Conservation (phyloP, 148 eudicot genomes). For the Tetragonia tetragonoides region DNA sequence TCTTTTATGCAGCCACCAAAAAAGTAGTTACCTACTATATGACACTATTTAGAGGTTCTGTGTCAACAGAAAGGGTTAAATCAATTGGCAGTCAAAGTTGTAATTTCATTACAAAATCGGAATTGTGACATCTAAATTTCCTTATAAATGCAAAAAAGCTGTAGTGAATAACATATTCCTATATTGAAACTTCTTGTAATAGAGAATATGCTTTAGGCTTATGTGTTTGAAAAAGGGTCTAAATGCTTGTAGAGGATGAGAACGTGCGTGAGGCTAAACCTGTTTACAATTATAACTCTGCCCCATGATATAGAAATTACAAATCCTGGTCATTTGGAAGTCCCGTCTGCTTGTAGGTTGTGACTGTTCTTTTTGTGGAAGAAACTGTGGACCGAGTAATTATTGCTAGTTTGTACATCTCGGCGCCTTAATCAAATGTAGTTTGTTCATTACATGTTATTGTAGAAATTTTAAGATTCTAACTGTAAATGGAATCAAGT, state of each 20-base stretch:
- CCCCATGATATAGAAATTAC: too few relatives aligned
- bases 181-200: too few relatives aligned
- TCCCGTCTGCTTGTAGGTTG: too few relatives aligned
- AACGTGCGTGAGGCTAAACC: not conserved
- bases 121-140: too few relatives aligned
- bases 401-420: not conserved
- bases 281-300: not conserved
- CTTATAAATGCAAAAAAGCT: not conserved
- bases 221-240: not conserved
- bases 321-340: not conserved
- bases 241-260: not conserved
- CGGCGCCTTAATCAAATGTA: not conserved
- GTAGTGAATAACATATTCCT: not conserved
- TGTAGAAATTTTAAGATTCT: not conserved
- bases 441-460: not conserved
- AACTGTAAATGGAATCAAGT: not conserved
- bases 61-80: too few relatives aligned
- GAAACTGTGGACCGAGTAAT: not conserved
- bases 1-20: not conserved
- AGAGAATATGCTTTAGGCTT: not conserved
- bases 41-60: too few relatives aligned
- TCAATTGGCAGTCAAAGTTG: too few relatives aligned
- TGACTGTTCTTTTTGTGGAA: not conserved
- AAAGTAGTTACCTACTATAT: too few relatives aligned
- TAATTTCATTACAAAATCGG: too few relatives aligned